Conservation (phyloP, 768 basidiomycete genomes). For the Hypholoma sublateritium region DNA sequence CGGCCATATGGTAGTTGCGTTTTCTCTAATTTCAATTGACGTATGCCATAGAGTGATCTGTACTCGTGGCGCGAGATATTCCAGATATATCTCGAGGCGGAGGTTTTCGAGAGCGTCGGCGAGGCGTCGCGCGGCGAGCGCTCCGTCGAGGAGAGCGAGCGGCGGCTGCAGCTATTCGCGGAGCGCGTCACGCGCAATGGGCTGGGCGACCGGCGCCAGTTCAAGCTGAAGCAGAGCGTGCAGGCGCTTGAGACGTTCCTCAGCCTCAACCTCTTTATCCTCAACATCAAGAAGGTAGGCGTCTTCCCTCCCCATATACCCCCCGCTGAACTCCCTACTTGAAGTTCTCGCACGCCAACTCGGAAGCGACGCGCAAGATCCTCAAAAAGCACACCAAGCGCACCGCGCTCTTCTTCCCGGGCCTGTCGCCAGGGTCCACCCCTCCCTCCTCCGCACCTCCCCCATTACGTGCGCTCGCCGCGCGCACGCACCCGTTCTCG, state of each 20-base stretch:
- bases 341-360: constrained; percentile 80
- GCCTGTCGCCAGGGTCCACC: constrained; percentile 18
- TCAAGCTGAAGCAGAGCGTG: constrained; percentile 57
- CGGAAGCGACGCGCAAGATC: constrained; percentile 89
- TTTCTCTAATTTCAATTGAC: neutral
- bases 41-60: constrained; percentile 55
- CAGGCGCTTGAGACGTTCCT: constrained; percentile 70
- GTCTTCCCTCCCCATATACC: constrained; percentile 8
- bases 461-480: constrained; percentile 17
- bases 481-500: constrained; percentile 19
- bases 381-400: constrained; percentile 94
- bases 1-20: neutral
- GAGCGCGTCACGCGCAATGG: constrained; percentile 56
- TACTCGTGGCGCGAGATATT: constrained; percentile 92
- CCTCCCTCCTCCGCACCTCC: constrained; percentile 17
- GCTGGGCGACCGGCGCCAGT: constrained; percentile 49
- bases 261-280: constrained; percentile 71
- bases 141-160: constrained; percentile 67
- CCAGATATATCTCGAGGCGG: constrained; percentile 79
- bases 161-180: constrained; percentile 61
- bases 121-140: constrained; percentile 71
- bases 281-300: constrained; percentile 76
- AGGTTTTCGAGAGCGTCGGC: constrained; percentile 76
- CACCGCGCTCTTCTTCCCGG: constrained; percentile 72
- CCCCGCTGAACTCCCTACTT: neutral